These are phyloP conservation scores for Cetraspora pellucida DNA, from an alignment of 192 early-diverging fungal genomes.

Conservation along the genomic window DNA sequence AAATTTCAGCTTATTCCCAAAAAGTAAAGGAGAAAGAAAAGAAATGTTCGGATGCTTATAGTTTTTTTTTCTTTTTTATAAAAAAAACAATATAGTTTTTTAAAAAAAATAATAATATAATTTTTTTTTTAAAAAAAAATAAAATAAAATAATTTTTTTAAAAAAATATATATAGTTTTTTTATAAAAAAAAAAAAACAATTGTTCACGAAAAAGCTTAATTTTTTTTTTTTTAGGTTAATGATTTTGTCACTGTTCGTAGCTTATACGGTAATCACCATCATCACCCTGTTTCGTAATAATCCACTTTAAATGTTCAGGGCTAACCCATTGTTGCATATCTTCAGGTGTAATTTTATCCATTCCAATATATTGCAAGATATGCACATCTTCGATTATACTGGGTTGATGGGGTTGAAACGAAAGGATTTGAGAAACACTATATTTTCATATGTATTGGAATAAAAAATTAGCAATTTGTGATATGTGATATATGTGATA, in stretches of 20 bases:
- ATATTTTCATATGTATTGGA: too few species aligned
- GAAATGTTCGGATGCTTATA: neutral
- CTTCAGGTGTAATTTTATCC: slow-evolving; percentile 20
- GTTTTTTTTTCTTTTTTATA: neutral
- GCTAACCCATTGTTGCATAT: slow-evolving; percentile 24
- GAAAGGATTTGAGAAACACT: slow-evolving; percentile 12
- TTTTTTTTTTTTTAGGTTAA: neutral
- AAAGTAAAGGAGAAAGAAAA: neutral
- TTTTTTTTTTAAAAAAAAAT: neutral
- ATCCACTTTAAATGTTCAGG: slow-evolving; percentile 24
- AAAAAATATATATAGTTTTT: too few species aligned
- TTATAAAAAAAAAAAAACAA: too few species aligned
- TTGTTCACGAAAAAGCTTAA: neutral
- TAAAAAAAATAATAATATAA: too few species aligned
- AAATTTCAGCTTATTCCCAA: neutral
- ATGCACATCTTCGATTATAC: slow-evolving; percentile 6
- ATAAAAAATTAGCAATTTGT: neutral
- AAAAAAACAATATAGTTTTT: neutral
- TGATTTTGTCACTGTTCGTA: neutral
- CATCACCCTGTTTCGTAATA: slow-evolving; percentile 12
- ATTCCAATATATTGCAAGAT: slow-evolving; percentile 18
- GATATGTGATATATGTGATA: neutral
- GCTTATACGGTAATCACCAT: slow-evolving; percentile 29
- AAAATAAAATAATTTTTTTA: too few species aligned
- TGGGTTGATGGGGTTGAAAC: slow-evolving; percentile 24